A percentile compares a stretch with the other conserved stretches of the same genome.
These are phyloP conservation scores for Pyrus pyrifolia DNA, from an alignment of 306 rosid genomes.

Conservation along the genomic window DNA sequence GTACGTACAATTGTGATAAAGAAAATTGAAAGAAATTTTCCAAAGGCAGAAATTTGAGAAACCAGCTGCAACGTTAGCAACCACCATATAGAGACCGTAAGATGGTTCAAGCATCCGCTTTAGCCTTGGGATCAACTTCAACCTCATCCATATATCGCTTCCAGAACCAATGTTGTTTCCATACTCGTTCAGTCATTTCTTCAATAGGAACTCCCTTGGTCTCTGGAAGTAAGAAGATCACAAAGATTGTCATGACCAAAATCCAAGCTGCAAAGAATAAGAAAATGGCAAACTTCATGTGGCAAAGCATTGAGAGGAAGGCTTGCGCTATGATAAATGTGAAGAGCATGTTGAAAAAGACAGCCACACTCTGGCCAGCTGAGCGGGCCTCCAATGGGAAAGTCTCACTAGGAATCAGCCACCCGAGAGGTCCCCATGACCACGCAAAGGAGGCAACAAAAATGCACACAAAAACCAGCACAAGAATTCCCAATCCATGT, in stretches of 20 bases:
- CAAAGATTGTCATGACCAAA: conserved; percentile 24
- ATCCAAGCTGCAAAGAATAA: conserved; percentile 46
- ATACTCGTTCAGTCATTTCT: conserved; percentile 41
- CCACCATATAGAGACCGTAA: background rate
- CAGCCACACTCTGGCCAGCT: conserved; percentile 45
- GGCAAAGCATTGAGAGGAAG: conserved; percentile 48
- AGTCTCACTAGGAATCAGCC: conserved; percentile 60
- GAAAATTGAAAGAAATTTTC: background rate
- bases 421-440: conserved; percentile 70
- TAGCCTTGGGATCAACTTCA: background rate
- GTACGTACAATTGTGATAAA: background rate
- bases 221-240: conserved; percentile 38
- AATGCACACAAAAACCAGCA: conserved; percentile 52
- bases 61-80: background rate
- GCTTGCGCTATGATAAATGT: conserved; percentile 51
- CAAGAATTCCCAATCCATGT: conserved; percentile 32
- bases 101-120: background rate
- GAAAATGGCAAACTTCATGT: conserved; percentile 44
- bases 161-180: conserved; percentile 58
- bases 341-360: conserved; percentile 46
- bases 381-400: conserved; percentile 51
- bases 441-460: conserved; percentile 55
- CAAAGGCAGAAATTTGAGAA: background rate
- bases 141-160: conserved; percentile 25
- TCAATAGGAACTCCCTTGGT: conserved; percentile 49